phyloP scores from a whole-genome alignment of 2,329 filamentous ascomycete species.

The Cladosporium sp. region DNA sequence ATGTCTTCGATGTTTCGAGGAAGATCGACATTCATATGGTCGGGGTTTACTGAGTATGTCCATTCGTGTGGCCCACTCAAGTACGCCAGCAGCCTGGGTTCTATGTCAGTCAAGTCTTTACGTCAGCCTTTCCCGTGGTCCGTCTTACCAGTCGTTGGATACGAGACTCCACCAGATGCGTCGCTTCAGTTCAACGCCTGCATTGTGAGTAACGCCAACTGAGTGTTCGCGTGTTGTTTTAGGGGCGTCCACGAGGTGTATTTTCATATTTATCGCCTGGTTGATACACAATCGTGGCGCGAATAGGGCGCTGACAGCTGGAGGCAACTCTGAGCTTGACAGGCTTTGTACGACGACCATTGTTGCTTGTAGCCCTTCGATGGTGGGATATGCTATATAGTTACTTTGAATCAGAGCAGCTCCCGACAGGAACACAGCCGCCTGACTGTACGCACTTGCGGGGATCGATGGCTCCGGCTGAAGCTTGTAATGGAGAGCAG shows the following conservation, averaged over 20 bases:
- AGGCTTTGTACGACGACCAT: slow-evolving; percentile 1
- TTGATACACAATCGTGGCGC: neutral
- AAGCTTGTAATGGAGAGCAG: slow-evolving; percentile 1
- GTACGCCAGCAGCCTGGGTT: neutral
- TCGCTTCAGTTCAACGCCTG: neutral
- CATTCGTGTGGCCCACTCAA: slow-evolving; percentile 5
- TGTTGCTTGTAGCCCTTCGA: slow-evolving; percentile 7
- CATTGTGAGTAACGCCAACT: neutral
- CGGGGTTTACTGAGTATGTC: slow-evolving; percentile 5
- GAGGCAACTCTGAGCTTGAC: neutral
- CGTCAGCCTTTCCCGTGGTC: too few species aligned
- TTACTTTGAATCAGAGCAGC: slow-evolving; percentile 7
- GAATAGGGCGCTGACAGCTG: slow-evolving; percentile 5
- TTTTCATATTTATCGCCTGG: neutral
- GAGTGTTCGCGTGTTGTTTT: neutral
- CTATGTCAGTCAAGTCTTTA: neutral
- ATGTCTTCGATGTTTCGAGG: slow-evolving; percentile 7
- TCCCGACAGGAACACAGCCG: neutral
- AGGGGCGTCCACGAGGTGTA: slow-evolving; percentile 8
- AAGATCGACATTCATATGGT: slow-evolving; percentile 5
- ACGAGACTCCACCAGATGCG: slow-evolving; percentile 13
- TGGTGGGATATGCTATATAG: neutral
- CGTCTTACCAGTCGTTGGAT: slow-evolving; percentile 5
- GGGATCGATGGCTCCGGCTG: neutral
- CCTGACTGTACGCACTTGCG: neutral